These are phyloP conservation scores for Claviceps sorghi DNA, from an alignment of 2,329 filamentous ascomycete species.

Conservation along the genomic window DNA sequence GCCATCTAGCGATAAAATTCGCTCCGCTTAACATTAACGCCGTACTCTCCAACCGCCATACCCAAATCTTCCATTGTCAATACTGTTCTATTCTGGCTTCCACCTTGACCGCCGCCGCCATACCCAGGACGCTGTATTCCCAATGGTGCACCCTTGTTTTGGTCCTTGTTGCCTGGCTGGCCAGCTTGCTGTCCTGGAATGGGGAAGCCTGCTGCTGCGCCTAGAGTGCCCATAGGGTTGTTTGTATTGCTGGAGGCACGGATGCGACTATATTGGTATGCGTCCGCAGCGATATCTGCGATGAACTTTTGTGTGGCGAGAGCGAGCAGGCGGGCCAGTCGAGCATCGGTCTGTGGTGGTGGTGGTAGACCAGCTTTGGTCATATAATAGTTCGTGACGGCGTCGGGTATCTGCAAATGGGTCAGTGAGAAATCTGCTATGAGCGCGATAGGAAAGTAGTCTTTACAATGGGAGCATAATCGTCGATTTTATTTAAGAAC, in stretches of 20 bases:
- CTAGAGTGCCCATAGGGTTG: conserved; percentile 80
- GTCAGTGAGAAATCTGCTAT: not conserved
- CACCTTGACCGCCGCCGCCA: conserved; percentile 78
- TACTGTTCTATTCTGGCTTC: conserved; percentile 80
- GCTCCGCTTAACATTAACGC: conserved; percentile 90
- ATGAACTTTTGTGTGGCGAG: conserved; percentile 99
- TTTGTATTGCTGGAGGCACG: conserved; percentile 75
- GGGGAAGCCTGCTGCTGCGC: conserved; percentile 56
- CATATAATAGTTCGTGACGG: conserved; percentile 96
- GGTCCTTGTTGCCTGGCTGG: conserved; percentile 40
- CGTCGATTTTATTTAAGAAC: conserved; percentile 92
- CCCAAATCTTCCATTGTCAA: conserved; percentile 97
- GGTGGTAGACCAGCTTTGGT: conserved; percentile 89
- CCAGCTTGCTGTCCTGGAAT: conserved; percentile 48
- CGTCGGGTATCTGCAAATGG: conserved; percentile 68
- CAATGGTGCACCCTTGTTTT: conserved; percentile 43
- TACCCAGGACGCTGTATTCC: conserved; percentile 67
- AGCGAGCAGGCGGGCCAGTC: conserved; percentile 81
- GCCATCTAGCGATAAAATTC: conserved; percentile 70
- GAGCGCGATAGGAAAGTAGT: too few relatives aligned
- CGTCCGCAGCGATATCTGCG: conserved; percentile 90
- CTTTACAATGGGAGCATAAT: conserved; percentile 87
- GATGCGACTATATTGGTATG: conserved; percentile 95
- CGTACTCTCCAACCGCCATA: conserved; percentile 96
- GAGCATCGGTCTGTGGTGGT: conserved; percentile 76